phyloP scores from a whole-genome alignment of 306 rosid genomes.

The Trifolium subterraneum region DNA sequence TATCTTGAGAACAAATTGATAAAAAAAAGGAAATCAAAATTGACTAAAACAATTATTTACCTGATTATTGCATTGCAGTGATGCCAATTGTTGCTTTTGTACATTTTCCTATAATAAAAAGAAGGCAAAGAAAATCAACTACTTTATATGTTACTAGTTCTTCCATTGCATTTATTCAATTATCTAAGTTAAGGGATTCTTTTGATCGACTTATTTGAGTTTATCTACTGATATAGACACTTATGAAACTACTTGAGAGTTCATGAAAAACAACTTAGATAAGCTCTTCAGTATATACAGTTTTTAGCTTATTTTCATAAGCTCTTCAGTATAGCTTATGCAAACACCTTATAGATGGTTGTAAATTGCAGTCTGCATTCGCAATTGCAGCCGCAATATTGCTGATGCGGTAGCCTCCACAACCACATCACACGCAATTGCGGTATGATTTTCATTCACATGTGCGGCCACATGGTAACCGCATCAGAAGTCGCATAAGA shows the following conservation, averaged over 20 bases:
- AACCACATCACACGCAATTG: too few relatives aligned
- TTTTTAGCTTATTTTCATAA: not conserved
- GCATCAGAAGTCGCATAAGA: too few relatives aligned
- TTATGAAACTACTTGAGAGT: too few relatives aligned
- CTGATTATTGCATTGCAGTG: conserved; percentile 81
- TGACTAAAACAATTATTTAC: conserved; percentile 47
- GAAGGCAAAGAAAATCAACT: not conserved
- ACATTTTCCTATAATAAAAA: conserved; percentile 55
- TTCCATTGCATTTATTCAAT: not conserved
- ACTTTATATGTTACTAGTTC: not conserved
- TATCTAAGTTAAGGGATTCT: not conserved
- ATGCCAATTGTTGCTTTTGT: conserved; percentile 75
- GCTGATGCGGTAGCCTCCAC: too few relatives aligned
- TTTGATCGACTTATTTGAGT: not conserved
- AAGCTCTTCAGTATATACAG: not conserved
- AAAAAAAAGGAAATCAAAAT: not conserved
- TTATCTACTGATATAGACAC: not conserved
- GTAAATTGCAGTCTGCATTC: too few relatives aligned
- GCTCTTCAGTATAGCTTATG: not conserved
- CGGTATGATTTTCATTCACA: too few relatives aligned
- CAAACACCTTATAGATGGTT: not conserved
- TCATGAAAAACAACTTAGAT: not conserved
- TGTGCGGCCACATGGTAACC: too few relatives aligned
- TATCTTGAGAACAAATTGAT: not conserved
- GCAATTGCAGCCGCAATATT: too few relatives aligned